These are phyloP conservation scores for Aspergillus hancockii DNA, from an alignment of 495 filamentous ascomycete genomes.

Conservation along the genomic window DNA sequence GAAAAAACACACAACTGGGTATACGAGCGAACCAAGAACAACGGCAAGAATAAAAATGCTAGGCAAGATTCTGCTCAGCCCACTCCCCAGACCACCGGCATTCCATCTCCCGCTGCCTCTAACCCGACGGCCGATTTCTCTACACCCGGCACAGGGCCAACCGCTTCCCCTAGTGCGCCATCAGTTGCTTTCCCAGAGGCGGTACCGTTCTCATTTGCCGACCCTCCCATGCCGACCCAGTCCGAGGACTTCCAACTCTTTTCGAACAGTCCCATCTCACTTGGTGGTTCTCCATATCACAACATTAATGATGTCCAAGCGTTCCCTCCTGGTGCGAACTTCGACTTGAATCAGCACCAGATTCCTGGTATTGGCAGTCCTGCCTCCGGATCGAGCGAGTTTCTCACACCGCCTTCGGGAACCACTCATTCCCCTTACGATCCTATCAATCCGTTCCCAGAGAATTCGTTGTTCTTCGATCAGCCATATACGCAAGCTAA, in stretches of 20 bases:
- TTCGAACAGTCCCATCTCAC: neutral
- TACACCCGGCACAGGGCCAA: slow-evolving; percentile 1
- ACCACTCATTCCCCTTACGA: slow-evolving; percentile 4
- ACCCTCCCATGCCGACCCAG: slow-evolving; percentile 3
- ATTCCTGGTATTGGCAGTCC: slow-evolving; percentile 2
- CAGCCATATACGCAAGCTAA: slow-evolving; percentile 1
- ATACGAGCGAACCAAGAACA: slow-evolving; percentile 90
- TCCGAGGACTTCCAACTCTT: slow-evolving; percentile 12
- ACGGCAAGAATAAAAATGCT: slow-evolving; percentile 44
- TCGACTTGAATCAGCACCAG: slow-evolving; percentile 4
- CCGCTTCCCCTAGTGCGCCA: slow-evolving; percentile 2
- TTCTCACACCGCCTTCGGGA: slow-evolving; percentile 2
- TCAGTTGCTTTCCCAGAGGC: neutral
- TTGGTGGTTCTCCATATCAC: slow-evolving; percentile 7
- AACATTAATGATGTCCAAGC: neutral
- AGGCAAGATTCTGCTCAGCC: slow-evolving; percentile 9
- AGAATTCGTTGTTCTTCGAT: slow-evolving; percentile 3
- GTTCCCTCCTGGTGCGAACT: neutral
- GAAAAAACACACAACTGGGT: slow-evolving; percentile 92
- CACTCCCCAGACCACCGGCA: slow-evolving; percentile 10
- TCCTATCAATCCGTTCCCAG: slow-evolving; percentile 1
- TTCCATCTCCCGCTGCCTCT: slow-evolving; percentile 2
- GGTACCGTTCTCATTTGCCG: slow-evolving; percentile 7
- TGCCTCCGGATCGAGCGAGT: slow-evolving; percentile 4
- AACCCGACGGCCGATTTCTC: neutral